Base-by-base conservation (phyloP, 2,329 filamentous ascomycete genomes). In the Tolypocladium inflatum region DNA sequence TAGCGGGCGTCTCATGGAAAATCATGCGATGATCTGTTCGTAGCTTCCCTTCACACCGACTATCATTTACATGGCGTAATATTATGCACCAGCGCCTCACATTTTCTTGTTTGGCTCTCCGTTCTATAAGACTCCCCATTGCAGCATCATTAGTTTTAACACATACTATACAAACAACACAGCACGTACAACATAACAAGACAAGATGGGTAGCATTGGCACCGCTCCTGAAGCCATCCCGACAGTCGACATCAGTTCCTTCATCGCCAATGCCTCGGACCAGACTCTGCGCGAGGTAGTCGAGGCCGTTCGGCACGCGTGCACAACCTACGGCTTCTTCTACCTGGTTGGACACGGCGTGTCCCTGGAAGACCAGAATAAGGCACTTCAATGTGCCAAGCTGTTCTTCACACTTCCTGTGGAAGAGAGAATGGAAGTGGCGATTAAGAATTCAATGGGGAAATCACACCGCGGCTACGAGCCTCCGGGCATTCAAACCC, bases 291-390 rank as follows among this genome's bases (percentile, higher is more conserved):
- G 55, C 7, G 56, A 59, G 17, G 67, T 68, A n/a, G 65, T 69
- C 10, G 61, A 68, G 6, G 59, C 60, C 9, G 60, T 68, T 53
- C 61, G 63, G 13, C 60, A 68, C 42, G 68, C 68, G 6, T 67
- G 63, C 56, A 63, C 61, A 1, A 67, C 57, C 1, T 70, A 69
- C 35, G 69, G 68, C 19, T 71, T 71, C 62, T 70, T 71, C 58
- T 65, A 68, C 42, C 64, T 68, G 1, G 61, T 66, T 43, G 68
- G 67, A 3, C 68, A 70, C 48, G 69, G 69, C 3, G 61, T 71
- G 21, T 58, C 64, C 21, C 21, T 58, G 2, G 62, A 65, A 38
- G 55, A 63, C 41, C 63, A 63, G 30, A 55, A 61, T 1, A 43
- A 61, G 26, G 62, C 63, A 19, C 59, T 69, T 17, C 59, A 66